Evolutionary conservation across 1,284 basidiomycete species (phyloP).

Genomic region (Tetrapyrgos nigripes): DNA sequence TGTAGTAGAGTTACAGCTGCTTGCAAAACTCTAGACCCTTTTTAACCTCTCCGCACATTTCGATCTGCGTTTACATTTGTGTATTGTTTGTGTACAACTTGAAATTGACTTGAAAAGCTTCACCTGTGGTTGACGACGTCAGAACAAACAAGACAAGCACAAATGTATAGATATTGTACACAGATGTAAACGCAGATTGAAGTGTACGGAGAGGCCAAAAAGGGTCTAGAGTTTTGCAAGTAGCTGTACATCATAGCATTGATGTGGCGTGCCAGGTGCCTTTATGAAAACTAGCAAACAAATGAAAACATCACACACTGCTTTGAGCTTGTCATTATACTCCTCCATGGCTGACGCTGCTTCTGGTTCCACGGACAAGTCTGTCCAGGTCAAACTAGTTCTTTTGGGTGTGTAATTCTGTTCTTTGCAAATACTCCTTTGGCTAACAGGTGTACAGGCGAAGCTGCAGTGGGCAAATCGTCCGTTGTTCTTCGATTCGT

Average conservation of each 20-base stretch:
- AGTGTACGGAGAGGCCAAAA: no score
- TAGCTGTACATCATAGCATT: background rate
- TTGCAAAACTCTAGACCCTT: no score
- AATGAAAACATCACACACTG: slow-evolving; percentile 22
- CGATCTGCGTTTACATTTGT: no score
- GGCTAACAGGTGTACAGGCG: slow-evolving; percentile 60
- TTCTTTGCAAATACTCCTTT: slow-evolving; percentile 3
- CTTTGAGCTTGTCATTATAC: slow-evolving; percentile 25
- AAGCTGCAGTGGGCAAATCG: slow-evolving; percentile 99
- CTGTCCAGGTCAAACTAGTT: slow-evolving; percentile 91
- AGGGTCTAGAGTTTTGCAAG: no score
- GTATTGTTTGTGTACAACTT: no score
- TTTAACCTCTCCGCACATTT: no score
- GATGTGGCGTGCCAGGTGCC: background rate
- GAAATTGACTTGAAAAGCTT: no score
- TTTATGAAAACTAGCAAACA: slow-evolving; percentile 11
- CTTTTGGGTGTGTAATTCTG: slow-evolving; percentile 69
- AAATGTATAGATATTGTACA: no score
- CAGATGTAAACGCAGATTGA: no score
- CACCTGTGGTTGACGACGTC: no score
- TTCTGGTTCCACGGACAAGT: slow-evolving; percentile 79
- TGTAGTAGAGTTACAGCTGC: background rate
- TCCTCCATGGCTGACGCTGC: slow-evolving; percentile 69
- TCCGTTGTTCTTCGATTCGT: slow-evolving; percentile 98
- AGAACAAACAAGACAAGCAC: no score